phyloP scores from a whole-genome alignment of 306 rosid genomes.

The Betula pendula region DNA sequence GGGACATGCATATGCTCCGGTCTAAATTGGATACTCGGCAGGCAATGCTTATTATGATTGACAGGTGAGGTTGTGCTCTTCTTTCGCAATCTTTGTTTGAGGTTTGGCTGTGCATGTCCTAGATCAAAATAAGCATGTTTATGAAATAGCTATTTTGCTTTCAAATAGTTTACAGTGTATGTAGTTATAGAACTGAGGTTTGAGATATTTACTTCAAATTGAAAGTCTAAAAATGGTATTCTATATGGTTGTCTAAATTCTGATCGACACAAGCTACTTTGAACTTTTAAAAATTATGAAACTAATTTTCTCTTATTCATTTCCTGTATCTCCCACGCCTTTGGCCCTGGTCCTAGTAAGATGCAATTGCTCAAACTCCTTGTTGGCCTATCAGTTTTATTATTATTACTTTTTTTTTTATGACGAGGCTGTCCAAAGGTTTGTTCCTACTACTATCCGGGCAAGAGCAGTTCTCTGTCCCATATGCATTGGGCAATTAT shows the following conservation, averaged over 20 bases:
- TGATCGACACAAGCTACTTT: not conserved
- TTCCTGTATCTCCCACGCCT: too few species aligned
- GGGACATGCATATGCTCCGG: constrained; percentile 68
- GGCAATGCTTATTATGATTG: constrained; percentile 84
- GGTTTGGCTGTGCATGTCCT: not conserved
- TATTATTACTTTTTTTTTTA: too few species aligned
- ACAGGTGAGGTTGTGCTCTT: constrained; percentile 48
- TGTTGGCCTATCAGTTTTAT: too few species aligned
- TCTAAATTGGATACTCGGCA: constrained; percentile 55
- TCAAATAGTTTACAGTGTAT: not conserved
- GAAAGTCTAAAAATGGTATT: not conserved
- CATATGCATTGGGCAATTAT: too few species aligned
- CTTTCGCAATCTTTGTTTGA: not conserved
- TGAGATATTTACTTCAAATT: not conserved
- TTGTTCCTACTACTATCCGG: too few species aligned
- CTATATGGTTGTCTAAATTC: not conserved
- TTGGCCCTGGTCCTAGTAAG: too few species aligned
- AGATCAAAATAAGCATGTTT: not conserved
- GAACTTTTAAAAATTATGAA: not conserved
- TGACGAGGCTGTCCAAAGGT: too few species aligned
- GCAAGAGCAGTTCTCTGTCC: too few species aligned
- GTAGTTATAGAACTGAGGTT: not conserved
- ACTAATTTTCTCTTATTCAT: not conserved
- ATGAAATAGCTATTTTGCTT: not conserved
- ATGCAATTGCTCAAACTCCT: too few species aligned